Base-by-base conservation (phyloP, 1,284 basidiomycete genomes). In the Wallemia mellicola region DNA sequence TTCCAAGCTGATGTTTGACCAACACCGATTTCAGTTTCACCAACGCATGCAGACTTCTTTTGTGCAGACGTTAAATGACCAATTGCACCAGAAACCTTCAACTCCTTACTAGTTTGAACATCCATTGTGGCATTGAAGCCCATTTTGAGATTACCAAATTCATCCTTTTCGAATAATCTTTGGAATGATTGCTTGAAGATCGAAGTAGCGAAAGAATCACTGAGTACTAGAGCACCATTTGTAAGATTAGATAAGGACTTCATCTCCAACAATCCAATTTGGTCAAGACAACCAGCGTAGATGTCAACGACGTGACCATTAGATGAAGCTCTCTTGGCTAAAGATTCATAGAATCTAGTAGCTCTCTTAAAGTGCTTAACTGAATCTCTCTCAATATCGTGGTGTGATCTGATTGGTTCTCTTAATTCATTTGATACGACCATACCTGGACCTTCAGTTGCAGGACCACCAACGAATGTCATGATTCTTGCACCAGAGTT, bases 1-100 rank as follows among this genome's bases (percentile, higher is more conserved):
- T 89, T 95, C 92, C 92, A 99, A 0, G 91, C 92, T n/a, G 89
- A 95, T 0, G 92, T 99, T 68, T 92, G 86, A 26, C 91, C 92
- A 63, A 99, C 94, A 69, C 92, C 94, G 63, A 98, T 98, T 72
- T 99, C 94, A 1, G 94, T 98, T 74, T 99, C 94, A 63, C 92
- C 92, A 27, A 99, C 94, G 66, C 87, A 95, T 0, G 80, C 80
- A 0, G 88, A 89, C 71, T 98, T 98, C 72, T 96, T 96, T 66
- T 85, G 89, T 54, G 87, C 86, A 55, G 89, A 95, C 70, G 95
- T 91, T 57, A 86, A 89, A 67, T 98, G 94, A 1, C 92, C 91
- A 63, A 98, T 99, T 60, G 98, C 77, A 58, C 94, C 94, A 1
- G 92, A 96, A 2, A 99, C 89, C 71, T 92, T 94, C 66, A 99